Conservation (phyloP, 2,329 filamentous ascomycete species). For the Aquanectria penicillioides region DNA sequence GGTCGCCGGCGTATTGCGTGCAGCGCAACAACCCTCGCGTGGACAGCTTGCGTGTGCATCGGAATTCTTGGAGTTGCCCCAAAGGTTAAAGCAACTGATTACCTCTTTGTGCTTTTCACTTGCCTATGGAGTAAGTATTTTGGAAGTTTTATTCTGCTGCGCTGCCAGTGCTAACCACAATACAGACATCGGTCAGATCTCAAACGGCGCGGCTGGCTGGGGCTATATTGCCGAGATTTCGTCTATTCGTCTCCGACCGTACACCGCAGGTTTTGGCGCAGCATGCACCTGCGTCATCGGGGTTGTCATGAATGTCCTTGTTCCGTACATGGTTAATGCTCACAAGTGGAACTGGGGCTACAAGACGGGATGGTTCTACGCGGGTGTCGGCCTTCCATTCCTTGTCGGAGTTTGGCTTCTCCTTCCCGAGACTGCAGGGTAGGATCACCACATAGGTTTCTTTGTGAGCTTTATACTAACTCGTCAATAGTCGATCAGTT, state of each 20-base stretch:
- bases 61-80: too few relatives aligned
- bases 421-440: constrained; percentile 44
- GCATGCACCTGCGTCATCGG: constrained; percentile 37
- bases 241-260: constrained; percentile 45
- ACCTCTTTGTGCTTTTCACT: too few relatives aligned
- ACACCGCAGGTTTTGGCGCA: constrained; percentile 44
- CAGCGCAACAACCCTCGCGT: constrained; percentile 8
- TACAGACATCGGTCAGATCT: constrained; percentile 36
- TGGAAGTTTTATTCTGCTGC: too few relatives aligned
- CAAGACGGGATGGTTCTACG: constrained; percentile 45
- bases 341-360: constrained; percentile 44
- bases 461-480: too few relatives aligned
- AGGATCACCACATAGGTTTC: too few relatives aligned
- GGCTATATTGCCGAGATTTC: constrained; percentile 49
- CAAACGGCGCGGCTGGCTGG: constrained; percentile 40
- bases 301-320: constrained; percentile 39
- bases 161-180: too few relatives aligned
- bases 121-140: too few relatives aligned
- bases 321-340: constrained; percentile 45
- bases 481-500: constrained; percentile 28
- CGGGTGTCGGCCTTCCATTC: constrained; percentile 33
- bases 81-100: too few relatives aligned
- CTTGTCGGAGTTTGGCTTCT: constrained; percentile 39
- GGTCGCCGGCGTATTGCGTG: constrained; percentile 2
- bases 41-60: too few relatives aligned